Conservation (phyloP, 75 land plant genomes). For the Sequoia sempervirens region DNA sequence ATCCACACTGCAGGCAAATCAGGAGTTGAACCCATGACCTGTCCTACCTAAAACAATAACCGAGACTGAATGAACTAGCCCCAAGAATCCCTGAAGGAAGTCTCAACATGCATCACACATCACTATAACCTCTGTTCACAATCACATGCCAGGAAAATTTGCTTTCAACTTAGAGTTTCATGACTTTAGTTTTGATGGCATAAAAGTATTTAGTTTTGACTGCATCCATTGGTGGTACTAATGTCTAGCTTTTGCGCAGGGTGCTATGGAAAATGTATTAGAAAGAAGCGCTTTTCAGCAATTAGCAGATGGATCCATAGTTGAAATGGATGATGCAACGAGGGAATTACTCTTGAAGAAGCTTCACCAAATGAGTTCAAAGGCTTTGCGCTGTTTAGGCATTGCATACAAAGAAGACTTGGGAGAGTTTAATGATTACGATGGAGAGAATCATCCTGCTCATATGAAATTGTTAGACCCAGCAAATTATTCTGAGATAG, state of each 20-base stretch:
- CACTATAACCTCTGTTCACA: too few species aligned
- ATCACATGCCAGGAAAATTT: too few species aligned
- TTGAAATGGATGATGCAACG: constrained; percentile 53
- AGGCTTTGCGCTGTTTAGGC: constrained; percentile 82
- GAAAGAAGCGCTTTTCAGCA: constrained; percentile 65
- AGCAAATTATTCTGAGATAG: constrained; percentile 53
- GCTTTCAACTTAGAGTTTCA: too few species aligned
- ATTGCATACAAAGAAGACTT: constrained; percentile 86
- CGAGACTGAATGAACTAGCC: too few species aligned
- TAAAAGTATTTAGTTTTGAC: not conserved
- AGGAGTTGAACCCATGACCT: too few species aligned
- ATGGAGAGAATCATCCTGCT: constrained; percentile 68
- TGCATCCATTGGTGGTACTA: not conserved
- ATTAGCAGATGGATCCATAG: constrained; percentile 65
- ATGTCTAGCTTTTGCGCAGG: constrained; percentile 32
- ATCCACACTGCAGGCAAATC: too few species aligned
- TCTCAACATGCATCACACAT: too few species aligned
- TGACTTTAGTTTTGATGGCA: too few species aligned
- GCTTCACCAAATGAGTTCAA: constrained; percentile 67
- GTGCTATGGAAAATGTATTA: constrained; percentile 89
- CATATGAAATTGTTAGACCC: constrained; percentile 77
- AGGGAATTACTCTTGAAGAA: constrained; percentile 41
- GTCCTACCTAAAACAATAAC: too few species aligned
- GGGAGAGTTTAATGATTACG: constrained; percentile 58
- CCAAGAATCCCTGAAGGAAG: too few species aligned